A percentile compares a stretch with the other conserved stretches of the same genome.
Evolutionary conservation across 345 rosid genomes (phyloP).

Genomic region (Linum lewisii): DNA sequence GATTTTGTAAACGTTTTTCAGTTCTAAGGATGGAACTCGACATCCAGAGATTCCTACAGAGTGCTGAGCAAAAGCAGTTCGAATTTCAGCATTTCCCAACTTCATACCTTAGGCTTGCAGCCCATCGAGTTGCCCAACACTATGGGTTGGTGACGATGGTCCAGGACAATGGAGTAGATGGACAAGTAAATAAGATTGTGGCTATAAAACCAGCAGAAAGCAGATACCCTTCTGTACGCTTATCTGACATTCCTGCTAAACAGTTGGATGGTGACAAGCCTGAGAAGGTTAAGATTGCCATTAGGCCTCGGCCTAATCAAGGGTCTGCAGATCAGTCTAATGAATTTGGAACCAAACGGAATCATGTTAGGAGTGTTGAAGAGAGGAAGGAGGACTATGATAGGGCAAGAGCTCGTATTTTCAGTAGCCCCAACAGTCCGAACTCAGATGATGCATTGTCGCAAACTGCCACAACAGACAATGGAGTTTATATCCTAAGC

Average conservation of each 20-base stretch:
- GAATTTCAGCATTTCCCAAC: slow-evolving; percentile 90
- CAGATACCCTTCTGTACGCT: slow-evolving; percentile 52
- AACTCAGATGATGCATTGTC: slow-evolving; percentile 45
- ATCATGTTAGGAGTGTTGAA: slow-evolving; percentile 60
- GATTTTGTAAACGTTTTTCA: slow-evolving; percentile 12
- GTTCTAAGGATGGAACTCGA: slow-evolving; percentile 91
- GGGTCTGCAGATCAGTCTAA: slow-evolving; percentile 30
- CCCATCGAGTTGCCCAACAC: slow-evolving; percentile 87
- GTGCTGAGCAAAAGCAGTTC: slow-evolving; percentile 55
- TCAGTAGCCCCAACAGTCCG: slow-evolving; percentile 57
- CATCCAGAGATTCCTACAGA: slow-evolving; percentile 72
- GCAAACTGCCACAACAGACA: slow-evolving; percentile 11
- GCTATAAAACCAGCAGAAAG: slow-evolving; percentile 52
- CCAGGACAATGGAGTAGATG: slow-evolving; percentile 58
- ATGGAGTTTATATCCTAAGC: slow-evolving; percentile 11
- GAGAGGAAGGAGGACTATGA: slow-evolving; percentile 93
- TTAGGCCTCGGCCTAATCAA: slow-evolving; percentile 48
- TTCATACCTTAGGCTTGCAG: slow-evolving; percentile 87
- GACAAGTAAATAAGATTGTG: slow-evolving; percentile 47
- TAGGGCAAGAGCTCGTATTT: slow-evolving; percentile 86
- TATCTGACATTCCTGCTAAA: slow-evolving; percentile 63
- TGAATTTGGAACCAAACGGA: slow-evolving; percentile 35
- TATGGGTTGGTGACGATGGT: slow-evolving; percentile 72
- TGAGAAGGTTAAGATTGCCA: slow-evolving; percentile 54
- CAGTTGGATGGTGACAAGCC: slow-evolving; percentile 49